Evolutionary conservation across 495 filamentous ascomycete species (phyloP).

Genomic region (Talaromyces liani): DNA sequence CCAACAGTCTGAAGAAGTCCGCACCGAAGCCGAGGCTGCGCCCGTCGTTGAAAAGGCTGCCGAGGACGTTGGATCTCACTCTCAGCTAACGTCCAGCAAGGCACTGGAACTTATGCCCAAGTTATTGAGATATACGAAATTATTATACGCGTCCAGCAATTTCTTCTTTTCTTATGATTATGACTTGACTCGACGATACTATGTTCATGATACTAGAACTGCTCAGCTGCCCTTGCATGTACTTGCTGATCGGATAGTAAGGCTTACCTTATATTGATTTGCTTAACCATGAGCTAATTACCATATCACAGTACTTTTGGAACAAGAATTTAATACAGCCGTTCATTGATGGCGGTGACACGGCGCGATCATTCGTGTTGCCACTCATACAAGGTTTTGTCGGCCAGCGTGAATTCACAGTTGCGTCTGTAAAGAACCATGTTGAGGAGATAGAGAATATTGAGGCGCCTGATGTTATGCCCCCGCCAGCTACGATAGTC

Average conservation of each 20-base stretch:
- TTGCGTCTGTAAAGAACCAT: slow-evolving; percentile 31
- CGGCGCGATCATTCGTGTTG: slow-evolving; percentile 54
- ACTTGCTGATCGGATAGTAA: slow-evolving; percentile 64
- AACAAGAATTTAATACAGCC: slow-evolving; percentile 67
- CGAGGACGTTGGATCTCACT: slow-evolving; percentile 27
- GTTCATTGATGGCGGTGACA: slow-evolving; percentile 63
- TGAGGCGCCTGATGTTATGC: not conserved
- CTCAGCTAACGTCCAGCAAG: slow-evolving; percentile 16
- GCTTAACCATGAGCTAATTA: slow-evolving; percentile 12
- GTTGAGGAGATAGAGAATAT: slow-evolving; percentile 17
- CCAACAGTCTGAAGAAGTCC: not conserved
- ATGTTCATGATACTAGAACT: slow-evolving; percentile 30
- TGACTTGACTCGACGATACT: slow-evolving; percentile 69
- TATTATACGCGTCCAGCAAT: slow-evolving; percentile 72
- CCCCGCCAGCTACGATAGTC: not conserved
- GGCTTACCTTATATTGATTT: slow-evolving; percentile 10
- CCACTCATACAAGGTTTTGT: slow-evolving; percentile 94
- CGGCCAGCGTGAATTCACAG: slow-evolving; percentile 72
- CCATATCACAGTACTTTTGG: slow-evolving; percentile 70
- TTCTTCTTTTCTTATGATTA: slow-evolving; percentile 93
- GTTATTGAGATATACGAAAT: slow-evolving; percentile 69
- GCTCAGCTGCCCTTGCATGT: slow-evolving; percentile 55
- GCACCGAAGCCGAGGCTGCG: not conserved
- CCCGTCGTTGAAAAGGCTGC: slow-evolving; percentile 17
- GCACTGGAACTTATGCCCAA: slow-evolving; percentile 64